Conservation (phyloP, 2,329 filamentous ascomycete species). For the Claviceps sp. region DNA sequence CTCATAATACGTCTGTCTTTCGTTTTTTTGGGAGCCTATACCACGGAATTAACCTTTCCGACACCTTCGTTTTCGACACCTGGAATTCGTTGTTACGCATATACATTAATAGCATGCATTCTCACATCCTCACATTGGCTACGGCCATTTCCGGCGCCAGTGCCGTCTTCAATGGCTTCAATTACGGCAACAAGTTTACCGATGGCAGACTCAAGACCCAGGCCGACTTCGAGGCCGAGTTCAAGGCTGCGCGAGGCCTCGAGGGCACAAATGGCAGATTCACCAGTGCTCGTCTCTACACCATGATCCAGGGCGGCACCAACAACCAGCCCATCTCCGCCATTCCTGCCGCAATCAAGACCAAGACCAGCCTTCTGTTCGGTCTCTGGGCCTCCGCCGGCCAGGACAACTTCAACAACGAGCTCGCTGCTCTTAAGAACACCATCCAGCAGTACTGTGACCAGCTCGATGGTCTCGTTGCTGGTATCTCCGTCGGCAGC, state of each 20-base stretch:
- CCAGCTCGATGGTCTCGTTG: slow-evolving; percentile 51
- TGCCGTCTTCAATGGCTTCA: slow-evolving; percentile 51
- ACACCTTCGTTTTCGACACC: background rate
- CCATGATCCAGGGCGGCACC: slow-evolving; percentile 58
- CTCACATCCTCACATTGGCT: slow-evolving; percentile 21
- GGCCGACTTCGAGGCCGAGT: slow-evolving; percentile 56
- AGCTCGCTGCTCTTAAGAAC: slow-evolving; percentile 56
- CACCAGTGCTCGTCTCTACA: slow-evolving; percentile 61
- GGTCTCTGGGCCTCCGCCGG: slow-evolving; percentile 73
- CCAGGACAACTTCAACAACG: slow-evolving; percentile 50
- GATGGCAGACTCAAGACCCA: slow-evolving; percentile 47
- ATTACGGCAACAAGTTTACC: slow-evolving; percentile 53
- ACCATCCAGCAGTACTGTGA: slow-evolving; percentile 58
- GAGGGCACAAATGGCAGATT: slow-evolving; percentile 48
- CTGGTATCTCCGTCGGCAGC: slow-evolving; percentile 73
- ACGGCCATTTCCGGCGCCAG: slow-evolving; percentile 20
- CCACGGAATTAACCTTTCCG: background rate
- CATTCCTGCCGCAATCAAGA: slow-evolving; percentile 71
- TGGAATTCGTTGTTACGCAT: background rate
- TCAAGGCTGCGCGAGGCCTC: slow-evolving; percentile 51
- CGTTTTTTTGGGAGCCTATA: background rate
- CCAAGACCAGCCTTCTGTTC: slow-evolving; percentile 65
- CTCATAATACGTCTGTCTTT: background rate
- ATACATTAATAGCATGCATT: slow-evolving; percentile 5
- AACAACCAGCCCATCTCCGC: slow-evolving; percentile 54